These are phyloP conservation scores for Glycine latifolia DNA, from an alignment of 306 rosid genomes.

Conservation along the genomic window DNA sequence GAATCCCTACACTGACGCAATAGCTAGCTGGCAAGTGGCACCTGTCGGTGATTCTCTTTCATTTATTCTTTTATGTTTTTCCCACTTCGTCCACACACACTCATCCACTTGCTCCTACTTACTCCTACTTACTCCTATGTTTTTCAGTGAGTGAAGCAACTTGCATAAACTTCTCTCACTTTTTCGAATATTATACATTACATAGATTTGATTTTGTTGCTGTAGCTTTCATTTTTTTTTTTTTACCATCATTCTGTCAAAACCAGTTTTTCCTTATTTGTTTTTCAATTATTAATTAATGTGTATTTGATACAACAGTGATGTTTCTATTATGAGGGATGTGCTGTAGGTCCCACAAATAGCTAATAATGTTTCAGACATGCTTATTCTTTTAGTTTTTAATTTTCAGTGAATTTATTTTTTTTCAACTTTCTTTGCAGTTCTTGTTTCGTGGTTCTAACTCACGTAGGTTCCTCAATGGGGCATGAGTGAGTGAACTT, in stretches of 20 bases:
- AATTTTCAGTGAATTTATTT: not conserved
- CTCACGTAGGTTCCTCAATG: not conserved
- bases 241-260: not conserved
- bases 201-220: not conserved
- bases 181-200: slow-evolving; percentile 2
- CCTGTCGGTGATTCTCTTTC: slow-evolving; percentile 46
- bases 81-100: not conserved
- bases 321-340: not conserved
- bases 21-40: slow-evolving; percentile 46
- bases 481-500: slow-evolving; percentile 19
- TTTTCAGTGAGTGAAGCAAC: not conserved
- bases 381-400: slow-evolving; percentile 32
- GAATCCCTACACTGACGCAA: not conserved
- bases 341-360: slow-evolving; percentile 26
- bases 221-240: not conserved
- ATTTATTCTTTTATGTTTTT: not conserved
- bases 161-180: slow-evolving; percentile 5
- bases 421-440: slow-evolving; percentile 30
- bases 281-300: not conserved
- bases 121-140: slow-evolving; percentile 1
- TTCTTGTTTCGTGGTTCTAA: not conserved
- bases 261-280: not conserved
- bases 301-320: slow-evolving; percentile 25
- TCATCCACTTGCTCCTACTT: not conserved
- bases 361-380: slow-evolving; percentile 18